Evolutionary conservation across 345 rosid genomes (phyloP).

Genomic region (Aquilaria yunnanensis): DNA sequence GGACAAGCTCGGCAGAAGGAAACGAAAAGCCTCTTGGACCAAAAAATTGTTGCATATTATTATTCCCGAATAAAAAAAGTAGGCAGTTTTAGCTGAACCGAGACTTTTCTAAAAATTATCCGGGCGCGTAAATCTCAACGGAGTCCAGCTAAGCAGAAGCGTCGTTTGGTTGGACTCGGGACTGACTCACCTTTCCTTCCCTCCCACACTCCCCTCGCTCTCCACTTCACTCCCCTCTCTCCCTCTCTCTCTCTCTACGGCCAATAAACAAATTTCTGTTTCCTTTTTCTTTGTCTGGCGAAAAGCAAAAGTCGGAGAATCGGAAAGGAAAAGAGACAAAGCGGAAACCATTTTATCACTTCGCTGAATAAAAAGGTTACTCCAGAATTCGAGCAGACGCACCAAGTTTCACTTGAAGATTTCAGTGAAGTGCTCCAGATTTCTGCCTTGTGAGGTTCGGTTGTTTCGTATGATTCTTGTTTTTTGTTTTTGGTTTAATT

Average conservation of each 20-base stretch:
- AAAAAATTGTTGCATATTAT: no score
- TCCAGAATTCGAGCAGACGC: background rate
- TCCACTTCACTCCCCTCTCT: background rate
- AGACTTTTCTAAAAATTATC: no score
- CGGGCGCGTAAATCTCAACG: slow-evolving; percentile 4
- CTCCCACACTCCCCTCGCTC: background rate
- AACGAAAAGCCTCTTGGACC: no score
- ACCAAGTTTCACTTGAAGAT: slow-evolving; percentile 11
- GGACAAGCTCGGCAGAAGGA: no score
- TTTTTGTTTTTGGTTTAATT: background rate
- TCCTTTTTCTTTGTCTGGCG: background rate
- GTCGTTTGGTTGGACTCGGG: slow-evolving; percentile 8
- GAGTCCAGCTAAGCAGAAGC: slow-evolving; percentile 14
- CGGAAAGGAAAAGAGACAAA: slow-evolving; percentile 7
- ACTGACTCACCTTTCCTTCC: background rate
- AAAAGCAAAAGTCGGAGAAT: background rate
- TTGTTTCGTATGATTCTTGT: background rate
- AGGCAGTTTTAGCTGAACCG: no score
- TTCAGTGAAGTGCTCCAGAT: background rate
- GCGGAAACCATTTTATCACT: slow-evolving; percentile 4
- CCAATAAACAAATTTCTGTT: background rate
- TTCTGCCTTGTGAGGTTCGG: background rate
- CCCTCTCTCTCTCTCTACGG: background rate
- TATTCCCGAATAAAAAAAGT: no score
- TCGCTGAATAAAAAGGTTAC: background rate